These are phyloP conservation scores for Pseudevernia furfuracea DNA, from an alignment of 495 filamentous ascomycete species.

Conservation along the genomic window DNA sequence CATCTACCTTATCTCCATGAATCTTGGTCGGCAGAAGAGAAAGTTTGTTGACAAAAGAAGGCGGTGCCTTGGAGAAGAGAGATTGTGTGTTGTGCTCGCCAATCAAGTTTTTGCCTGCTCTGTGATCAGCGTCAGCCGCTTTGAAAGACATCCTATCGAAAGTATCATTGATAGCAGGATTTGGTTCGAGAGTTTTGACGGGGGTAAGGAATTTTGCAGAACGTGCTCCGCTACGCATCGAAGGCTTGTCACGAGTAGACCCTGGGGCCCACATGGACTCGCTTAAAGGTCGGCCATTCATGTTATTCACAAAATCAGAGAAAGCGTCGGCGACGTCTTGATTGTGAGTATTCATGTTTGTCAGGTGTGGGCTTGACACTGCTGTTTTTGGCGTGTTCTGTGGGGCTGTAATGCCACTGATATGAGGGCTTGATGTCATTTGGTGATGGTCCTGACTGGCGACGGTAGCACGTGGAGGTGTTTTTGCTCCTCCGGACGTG, in stretches of 20 bases:
- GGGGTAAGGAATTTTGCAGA: neutral
- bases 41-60: neutral
- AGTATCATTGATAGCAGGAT: slow-evolving; percentile 12
- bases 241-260: neutral
- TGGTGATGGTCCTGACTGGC: neutral
- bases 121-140: slow-evolving; percentile 16
- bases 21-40: neutral
- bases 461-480: neutral
- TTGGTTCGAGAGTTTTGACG: neutral
- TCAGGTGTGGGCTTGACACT: neutral
- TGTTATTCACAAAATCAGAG: neutral
- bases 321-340: slow-evolving; percentile 15
- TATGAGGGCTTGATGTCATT: neutral
- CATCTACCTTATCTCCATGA: neutral
- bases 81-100: neutral
- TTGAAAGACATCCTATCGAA: slow-evolving; percentile 22
- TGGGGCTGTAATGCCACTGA: slow-evolving; percentile 1
- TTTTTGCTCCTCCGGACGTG: neutral
- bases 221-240: neutral
- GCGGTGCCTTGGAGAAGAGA: neutral
- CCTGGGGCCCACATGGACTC: slow-evolving; percentile 18
- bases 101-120: neutral
- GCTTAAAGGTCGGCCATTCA: slow-evolving; percentile 13
- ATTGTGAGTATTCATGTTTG: neutral
- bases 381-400: slow-evolving; percentile 14